phyloP scores from a whole-genome alignment of 441 rosid species.

The Erodium texanum region DNA sequence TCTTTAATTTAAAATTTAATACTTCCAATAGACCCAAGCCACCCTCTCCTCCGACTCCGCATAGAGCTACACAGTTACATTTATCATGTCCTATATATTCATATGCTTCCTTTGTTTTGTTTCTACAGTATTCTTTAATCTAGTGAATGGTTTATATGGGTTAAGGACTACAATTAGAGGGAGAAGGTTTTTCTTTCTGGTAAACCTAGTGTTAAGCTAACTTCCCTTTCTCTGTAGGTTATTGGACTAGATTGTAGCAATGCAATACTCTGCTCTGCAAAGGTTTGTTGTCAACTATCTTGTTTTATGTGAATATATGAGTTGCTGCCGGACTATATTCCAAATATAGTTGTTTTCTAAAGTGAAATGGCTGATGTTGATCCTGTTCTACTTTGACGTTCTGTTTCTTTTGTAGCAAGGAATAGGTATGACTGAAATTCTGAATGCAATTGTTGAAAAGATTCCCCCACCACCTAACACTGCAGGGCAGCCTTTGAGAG shows the following conservation, averaged over 20 bases:
- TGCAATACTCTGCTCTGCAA: slow-evolving; percentile 92
- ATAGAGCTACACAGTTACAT: neutral
- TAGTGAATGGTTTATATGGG: slow-evolving; percentile 4
- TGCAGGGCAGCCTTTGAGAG: slow-evolving; percentile 55
- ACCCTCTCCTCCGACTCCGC: neutral
- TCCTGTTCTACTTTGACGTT: slow-evolving; percentile 6
- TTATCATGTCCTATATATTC: neutral
- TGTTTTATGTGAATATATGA: slow-evolving; percentile 3
- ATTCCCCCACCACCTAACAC: slow-evolving; percentile 70
- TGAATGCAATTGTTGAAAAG: slow-evolving; percentile 68
- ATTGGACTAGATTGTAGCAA: slow-evolving; percentile 89
- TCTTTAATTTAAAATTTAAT: neutral
- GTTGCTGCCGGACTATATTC: neutral
- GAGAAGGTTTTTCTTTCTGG: slow-evolving; percentile 1
- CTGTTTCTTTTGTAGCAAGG: slow-evolving; percentile 52
- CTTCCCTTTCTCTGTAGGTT: slow-evolving; percentile 45
- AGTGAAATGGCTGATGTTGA: neutral
- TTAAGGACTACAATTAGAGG: neutral
- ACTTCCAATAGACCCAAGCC: neutral
- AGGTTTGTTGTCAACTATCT: slow-evolving; percentile 44
- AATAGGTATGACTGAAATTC: slow-evolving; percentile 77
- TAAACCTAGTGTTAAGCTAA: slow-evolving; percentile 13
- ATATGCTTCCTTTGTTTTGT: neutral
- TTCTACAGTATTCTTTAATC: neutral
- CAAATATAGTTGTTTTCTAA: neutral